phyloP scores from a whole-genome alignment of 257 asterid species.

The Lavandula angustifolia region DNA sequence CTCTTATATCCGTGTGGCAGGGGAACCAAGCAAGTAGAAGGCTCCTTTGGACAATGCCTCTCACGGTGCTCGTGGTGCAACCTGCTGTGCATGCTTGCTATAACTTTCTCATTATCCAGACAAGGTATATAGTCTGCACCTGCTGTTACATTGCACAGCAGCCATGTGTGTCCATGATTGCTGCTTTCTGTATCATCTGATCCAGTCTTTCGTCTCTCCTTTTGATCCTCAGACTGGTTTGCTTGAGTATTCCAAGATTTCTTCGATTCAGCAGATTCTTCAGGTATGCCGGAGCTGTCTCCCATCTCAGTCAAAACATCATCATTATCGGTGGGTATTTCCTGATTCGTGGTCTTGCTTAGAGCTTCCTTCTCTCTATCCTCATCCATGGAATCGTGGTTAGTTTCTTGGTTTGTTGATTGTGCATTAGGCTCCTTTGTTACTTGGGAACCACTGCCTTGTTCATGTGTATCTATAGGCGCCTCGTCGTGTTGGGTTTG shows the following conservation, averaged over 20 bases:
- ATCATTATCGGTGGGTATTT: slow-evolving; percentile 14
- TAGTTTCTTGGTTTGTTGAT: not conserved
- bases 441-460: slow-evolving; percentile 18
- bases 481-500: slow-evolving; percentile 68
- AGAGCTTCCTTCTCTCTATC: not conserved
- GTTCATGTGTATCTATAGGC: slow-evolving; percentile 29
- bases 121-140: slow-evolving; percentile 85
- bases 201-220: slow-evolving; percentile 58
- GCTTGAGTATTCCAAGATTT: slow-evolving; percentile 79
- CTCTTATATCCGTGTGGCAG: slow-evolving; percentile 69
- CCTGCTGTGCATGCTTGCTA: slow-evolving; percentile 51
- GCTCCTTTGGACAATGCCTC: slow-evolving; percentile 77
- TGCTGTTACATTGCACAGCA: slow-evolving; percentile 69
- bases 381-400: slow-evolving; percentile 8
- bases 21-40: slow-evolving; percentile 79
- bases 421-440: too few relatives aligned
- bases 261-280: slow-evolving; percentile 59
- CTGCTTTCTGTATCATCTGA: slow-evolving; percentile 40
- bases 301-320: slow-evolving; percentile 31
- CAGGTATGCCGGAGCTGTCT: slow-evolving; percentile 42
- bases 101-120: slow-evolving; percentile 74
- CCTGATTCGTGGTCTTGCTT: slow-evolving; percentile 21
- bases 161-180: slow-evolving; percentile 47
- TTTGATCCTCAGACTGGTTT: slow-evolving; percentile 66
- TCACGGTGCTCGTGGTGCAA: slow-evolving; percentile 79